Evolutionary conservation across 345 rosid genomes (phyloP).

Genomic region (Eucalyptus cloeziana): DNA sequence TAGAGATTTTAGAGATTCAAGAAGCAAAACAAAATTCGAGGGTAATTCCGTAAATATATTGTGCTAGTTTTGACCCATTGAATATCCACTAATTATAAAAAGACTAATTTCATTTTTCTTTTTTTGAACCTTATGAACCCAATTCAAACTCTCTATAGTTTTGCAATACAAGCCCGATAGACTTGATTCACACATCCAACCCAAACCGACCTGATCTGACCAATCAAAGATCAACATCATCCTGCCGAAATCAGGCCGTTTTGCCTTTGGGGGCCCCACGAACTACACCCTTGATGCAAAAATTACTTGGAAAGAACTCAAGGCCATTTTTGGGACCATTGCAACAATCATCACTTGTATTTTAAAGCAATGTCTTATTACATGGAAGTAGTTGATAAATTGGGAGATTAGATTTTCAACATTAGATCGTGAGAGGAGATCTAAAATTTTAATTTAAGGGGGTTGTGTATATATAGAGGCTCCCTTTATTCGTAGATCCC

Average conservation of each 20-base stretch:
- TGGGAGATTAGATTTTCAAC: background rate
- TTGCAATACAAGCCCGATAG: background rate
- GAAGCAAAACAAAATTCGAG: background rate
- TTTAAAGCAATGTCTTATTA: rapidly evolving
- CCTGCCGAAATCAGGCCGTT: background rate
- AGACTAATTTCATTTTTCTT: background rate
- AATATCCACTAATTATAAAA: background rate
- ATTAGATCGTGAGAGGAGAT: background rate
- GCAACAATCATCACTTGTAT: background rate
- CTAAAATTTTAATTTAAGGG: background rate
- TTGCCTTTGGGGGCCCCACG: background rate
- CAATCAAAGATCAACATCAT: background rate
- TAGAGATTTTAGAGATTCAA: background rate
- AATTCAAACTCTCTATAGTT: background rate
- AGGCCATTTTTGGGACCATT: background rate
- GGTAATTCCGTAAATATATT: background rate
- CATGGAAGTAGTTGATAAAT: background rate
- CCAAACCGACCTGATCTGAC: background rate
- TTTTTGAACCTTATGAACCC: background rate
- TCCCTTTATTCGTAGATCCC: rapidly evolving
- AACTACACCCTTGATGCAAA: background rate
- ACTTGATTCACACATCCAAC: rapidly evolving
- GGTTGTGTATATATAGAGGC: rapidly evolving
- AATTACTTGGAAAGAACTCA: background rate
- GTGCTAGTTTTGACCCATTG: background rate